phyloP scores from a whole-genome alignment of 805 yeast species.

The Torulaspora indica region DNA sequence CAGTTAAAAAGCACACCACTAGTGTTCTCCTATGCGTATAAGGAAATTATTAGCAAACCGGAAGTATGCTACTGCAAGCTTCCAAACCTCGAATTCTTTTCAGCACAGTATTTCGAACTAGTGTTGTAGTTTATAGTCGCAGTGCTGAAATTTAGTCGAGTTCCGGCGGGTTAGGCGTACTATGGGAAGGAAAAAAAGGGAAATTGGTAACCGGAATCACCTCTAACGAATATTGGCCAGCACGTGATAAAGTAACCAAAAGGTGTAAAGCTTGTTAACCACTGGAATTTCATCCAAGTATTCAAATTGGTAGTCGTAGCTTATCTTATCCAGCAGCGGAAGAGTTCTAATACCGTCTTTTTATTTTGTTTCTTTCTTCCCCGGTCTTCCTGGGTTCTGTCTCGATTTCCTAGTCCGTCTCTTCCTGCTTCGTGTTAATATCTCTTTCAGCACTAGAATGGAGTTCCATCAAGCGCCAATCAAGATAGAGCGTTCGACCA shows the following conservation, averaged over 20 bases:
- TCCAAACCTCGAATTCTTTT: not conserved
- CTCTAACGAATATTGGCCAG: not conserved
- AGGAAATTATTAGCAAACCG: not conserved
- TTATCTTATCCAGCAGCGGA: not conserved
- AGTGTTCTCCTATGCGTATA: not conserved
- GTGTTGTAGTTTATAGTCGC: not conserved
- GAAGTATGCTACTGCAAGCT: not conserved
- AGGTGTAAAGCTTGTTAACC: not conserved
- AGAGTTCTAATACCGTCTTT: too few species aligned
- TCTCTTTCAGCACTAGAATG: too few species aligned
- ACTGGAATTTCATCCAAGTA: not conserved
- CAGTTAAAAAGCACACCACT: not conserved
- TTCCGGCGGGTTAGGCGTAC: conserved; percentile 1
- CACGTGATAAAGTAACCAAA: not conserved
- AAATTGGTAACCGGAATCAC: not conserved
- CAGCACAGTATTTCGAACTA: not conserved
- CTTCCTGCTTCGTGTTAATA: too few species aligned
- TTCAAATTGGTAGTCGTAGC: not conserved
- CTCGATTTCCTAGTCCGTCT: too few species aligned
- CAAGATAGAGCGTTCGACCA: too few species aligned
- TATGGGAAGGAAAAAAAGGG: conserved; percentile 1
- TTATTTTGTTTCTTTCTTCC: too few species aligned
- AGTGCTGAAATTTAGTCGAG: conserved; percentile 1
- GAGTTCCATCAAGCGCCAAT: too few species aligned
- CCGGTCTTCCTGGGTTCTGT: too few species aligned